Base-by-base conservation (phyloP, 331 rosid genomes). In the Saraca asoca region DNA sequence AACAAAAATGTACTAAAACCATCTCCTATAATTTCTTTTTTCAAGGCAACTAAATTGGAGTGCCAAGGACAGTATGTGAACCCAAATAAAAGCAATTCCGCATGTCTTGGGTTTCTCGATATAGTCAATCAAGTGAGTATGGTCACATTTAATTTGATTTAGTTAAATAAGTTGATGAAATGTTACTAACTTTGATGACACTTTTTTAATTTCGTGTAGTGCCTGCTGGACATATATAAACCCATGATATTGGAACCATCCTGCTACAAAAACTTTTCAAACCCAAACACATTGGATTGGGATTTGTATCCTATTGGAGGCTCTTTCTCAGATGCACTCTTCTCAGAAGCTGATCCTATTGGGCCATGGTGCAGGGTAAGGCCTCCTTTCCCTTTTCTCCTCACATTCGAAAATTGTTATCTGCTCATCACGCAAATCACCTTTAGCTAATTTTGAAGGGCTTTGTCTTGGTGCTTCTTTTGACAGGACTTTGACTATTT, bases 301-400 rank as follows among this genome's bases (percentile, higher is more conserved):
- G 69, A 9, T 20, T 41, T 58, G 12, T 52, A 45, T 62, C 49
- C 55, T 37, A 12, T 12, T 34, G 66, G 64, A 48, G 54, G 43
- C 15, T 34, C 20, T 50, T 9, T 44, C 37, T 48, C 76, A 12
- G 70, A 71, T 31, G n/a, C 70, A 12, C 62, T 61, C 55, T 17
- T 71, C 33, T 52, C 2, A 29, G 76, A 71, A 12, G 70, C 58
- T 48, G 60, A 70, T 50, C 68, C 53, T 17, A 14, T 29, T 15
- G 37, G 45, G 39, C 11, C 4, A 33, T 62, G 19, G 53, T 62
- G 76, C 76, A 71, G 76, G 62, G 76, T 71, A 71, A 49, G 6
- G 3, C 49, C 14, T 11, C 48, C 48, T 43, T 11, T 10, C 3
- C 2, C 13, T 12, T 12, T 2, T 4, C 8, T 16, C 16, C 9